These are phyloP conservation scores for Gossypium stocksii DNA, from an alignment of 345 rosid genomes.

Conservation along the genomic window DNA sequence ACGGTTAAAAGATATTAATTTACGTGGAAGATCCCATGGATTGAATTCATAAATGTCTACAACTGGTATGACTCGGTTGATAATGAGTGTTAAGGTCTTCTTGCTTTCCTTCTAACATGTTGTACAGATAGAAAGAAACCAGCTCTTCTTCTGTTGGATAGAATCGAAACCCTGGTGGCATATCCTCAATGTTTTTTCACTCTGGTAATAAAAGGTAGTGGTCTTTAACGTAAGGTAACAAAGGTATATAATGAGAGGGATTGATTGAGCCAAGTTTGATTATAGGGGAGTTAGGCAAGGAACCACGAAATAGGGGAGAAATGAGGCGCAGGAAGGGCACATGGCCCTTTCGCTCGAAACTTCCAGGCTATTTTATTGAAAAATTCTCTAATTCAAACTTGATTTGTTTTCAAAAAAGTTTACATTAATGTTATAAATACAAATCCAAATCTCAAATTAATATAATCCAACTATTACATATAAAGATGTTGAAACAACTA, in stretches of 20 bases:
- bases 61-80: conserved; percentile 45
- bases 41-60: conserved; percentile 38
- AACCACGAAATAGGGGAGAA: background rate
- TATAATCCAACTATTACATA: no score
- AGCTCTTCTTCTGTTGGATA: conserved; percentile 59
- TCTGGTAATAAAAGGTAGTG: background rate
- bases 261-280: background rate
- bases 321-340: background rate
- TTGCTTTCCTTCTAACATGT: conserved; percentile 30
- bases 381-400: background rate
- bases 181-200: conserved; percentile 21
- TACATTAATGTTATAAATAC: no score
- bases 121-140: conserved; percentile 38
- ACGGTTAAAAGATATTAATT: background rate
- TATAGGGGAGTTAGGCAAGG: background rate
- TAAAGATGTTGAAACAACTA: no score
- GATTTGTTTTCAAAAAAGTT: no score
- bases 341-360: background rate
- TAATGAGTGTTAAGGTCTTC: conserved; percentile 27
- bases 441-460: no score
- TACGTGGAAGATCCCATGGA: conserved; percentile 48
- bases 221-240: background rate
- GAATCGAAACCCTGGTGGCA: conserved; percentile 51
- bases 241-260: no score
- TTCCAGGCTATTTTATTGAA: background rate